These are phyloP conservation scores for Musa acuminata DNA, from an alignment of 176 grass and related monocot species.

Conservation along the genomic window DNA sequence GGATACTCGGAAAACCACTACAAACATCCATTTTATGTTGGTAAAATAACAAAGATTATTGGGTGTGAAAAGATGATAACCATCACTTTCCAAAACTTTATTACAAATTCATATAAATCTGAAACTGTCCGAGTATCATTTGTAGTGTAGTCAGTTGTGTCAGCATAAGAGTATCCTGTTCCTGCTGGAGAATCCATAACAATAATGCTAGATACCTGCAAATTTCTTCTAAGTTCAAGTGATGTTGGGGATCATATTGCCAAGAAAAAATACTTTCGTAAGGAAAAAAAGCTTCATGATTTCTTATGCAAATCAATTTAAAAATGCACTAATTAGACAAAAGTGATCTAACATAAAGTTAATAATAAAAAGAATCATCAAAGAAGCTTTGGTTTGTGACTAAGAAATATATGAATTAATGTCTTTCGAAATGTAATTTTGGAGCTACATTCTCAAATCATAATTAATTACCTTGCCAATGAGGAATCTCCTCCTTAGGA, in stretches of 20 bases:
- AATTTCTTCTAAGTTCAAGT: neutral
- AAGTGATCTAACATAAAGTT: too few relatives aligned
- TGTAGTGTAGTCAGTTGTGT: constrained; percentile 33
- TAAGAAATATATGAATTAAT: too few relatives aligned
- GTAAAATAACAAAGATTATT: neutral
- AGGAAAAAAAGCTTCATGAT: neutral
- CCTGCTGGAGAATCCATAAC: constrained; percentile 58
- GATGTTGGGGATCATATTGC: neutral
- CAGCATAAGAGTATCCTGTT: constrained; percentile 51
- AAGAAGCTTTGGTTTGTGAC: too few relatives aligned
- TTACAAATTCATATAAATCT: constrained; percentile 50
- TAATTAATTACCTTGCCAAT: too few relatives aligned
- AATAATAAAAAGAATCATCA: too few relatives aligned
- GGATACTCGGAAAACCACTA: constrained; percentile 56
- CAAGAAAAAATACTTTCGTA: neutral
- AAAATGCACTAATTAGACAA: too few relatives aligned
- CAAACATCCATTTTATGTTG: neutral
- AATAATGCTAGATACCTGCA: constrained; percentile 41
- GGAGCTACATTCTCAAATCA: too few relatives aligned
- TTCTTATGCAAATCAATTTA: too few relatives aligned
- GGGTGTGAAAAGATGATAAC: neutral
- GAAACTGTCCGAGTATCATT: constrained; percentile 35
- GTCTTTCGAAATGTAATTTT: too few relatives aligned
- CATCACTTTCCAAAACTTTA: constrained; percentile 23
- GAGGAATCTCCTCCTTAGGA: too few relatives aligned